Evolutionary conservation across 352 stramenopile genomes (phyloP).

Genomic region (Elongisporangium anandrum): DNA sequence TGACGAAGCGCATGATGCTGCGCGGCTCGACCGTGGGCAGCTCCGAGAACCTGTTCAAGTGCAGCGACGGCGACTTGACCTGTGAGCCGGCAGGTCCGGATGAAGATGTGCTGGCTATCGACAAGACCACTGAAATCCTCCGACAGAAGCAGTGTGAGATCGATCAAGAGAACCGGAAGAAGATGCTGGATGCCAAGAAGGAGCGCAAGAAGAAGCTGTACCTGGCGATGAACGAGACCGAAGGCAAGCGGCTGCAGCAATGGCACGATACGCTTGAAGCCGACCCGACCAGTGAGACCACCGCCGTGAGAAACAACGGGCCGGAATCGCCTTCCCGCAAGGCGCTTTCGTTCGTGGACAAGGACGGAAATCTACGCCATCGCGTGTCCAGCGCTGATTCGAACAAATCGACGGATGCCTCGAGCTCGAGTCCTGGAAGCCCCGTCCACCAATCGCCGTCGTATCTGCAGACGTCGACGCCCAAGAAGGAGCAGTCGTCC

Average conservation of each 20-base stretch:
- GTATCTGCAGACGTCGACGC: not conserved
- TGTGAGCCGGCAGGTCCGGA: not conserved
- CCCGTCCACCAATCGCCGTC: not conserved
- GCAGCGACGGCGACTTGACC: not conserved
- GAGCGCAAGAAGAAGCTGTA: slow-evolving; percentile 23
- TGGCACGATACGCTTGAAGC: slow-evolving; percentile 23
- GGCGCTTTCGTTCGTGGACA: slow-evolving; percentile 23
- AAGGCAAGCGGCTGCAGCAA: slow-evolving; percentile 19
- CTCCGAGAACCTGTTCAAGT: slow-evolving; percentile 8
- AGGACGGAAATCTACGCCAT: slow-evolving; percentile 31
- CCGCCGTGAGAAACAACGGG: slow-evolving; percentile 12
- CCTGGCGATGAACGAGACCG: slow-evolving; percentile 8
- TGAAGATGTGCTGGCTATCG: not conserved
- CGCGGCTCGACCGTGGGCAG: slow-evolving; percentile 17
- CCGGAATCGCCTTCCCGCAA: slow-evolving; percentile 17
- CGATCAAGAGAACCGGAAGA: not conserved
- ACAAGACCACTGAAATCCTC: not conserved
- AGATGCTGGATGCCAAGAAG: not conserved
- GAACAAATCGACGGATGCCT: not conserved
- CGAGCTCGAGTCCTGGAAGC: not conserved
- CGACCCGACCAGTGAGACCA: slow-evolving; percentile 26
- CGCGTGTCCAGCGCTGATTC: not conserved
- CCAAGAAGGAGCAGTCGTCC: slow-evolving; percentile 7
- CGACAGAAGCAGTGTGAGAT: not conserved
- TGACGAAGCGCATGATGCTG: slow-evolving; percentile 27